A percentile compares a stretch with the other conserved stretches of the same genome.
Conservation (phyloP, 2,329 filamentous ascomycete genomes). For the Cladophialophora exuberans region DNA sequence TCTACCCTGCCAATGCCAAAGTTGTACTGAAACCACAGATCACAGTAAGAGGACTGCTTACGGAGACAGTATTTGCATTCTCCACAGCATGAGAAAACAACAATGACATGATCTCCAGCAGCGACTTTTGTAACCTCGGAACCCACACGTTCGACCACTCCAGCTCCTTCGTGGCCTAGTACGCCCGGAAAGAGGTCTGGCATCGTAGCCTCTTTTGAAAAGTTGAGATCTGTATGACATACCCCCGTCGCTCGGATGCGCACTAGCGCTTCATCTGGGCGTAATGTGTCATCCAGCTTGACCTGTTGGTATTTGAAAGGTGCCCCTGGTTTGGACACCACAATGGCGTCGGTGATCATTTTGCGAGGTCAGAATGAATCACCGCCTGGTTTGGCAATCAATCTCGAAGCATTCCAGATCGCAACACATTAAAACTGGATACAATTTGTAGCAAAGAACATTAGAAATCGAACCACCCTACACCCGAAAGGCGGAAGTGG, state of each 20-base stretch:
- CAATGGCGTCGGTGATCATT: constrained; percentile 62
- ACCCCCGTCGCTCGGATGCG: constrained; percentile 89
- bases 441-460: no score
- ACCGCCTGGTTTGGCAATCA: no score
- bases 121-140: constrained; percentile 67
- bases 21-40: constrained; percentile 34
- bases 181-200: constrained; percentile 65
- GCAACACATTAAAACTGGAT: no score
- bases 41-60: constrained; percentile 32
- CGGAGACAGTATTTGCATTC: constrained; percentile 32
- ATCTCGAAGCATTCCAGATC: no score
- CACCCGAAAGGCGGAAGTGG: no score
- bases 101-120: constrained; percentile 86
- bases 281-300: constrained; percentile 68
- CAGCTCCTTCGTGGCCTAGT: constrained; percentile 59
- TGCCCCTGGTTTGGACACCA: constrained; percentile 77
- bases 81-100: constrained; percentile 31
- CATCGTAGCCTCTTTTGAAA: constrained; percentile 28
- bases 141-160: constrained; percentile 57
- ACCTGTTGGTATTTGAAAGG: constrained; percentile 62
- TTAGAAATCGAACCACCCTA: no score
- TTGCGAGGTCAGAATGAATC: no score
- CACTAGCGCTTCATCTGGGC: constrained; percentile 85
- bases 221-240: constrained; percentile 80
- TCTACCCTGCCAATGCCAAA: constrained; percentile 31